A percentile compares a stretch with the other conserved stretches of the same genome.
Conservation (phyloP, 78 protist species). For the Dictyostelium intermedium region DNA sequence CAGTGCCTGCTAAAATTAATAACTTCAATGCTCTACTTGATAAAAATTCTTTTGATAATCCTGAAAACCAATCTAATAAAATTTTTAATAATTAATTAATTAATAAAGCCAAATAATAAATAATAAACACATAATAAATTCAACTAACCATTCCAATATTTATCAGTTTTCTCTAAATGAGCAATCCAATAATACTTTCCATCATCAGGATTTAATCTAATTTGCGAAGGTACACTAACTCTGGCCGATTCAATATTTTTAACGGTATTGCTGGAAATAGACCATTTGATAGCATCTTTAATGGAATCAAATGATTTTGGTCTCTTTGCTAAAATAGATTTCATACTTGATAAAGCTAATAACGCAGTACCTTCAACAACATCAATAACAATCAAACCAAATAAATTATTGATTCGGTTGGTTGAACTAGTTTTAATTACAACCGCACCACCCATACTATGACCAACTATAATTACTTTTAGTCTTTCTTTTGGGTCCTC, state of each 20-base stretch:
- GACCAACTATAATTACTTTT: constrained; percentile 81
- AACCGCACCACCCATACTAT: constrained; percentile 81
- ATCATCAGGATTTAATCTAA: constrained; percentile 9
- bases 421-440: constrained; percentile 20
- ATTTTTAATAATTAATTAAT: neutral
- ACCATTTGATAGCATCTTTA: constrained; percentile 87
- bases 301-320: constrained; percentile 82
- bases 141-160: constrained; percentile 80
- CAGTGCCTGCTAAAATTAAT: constrained; percentile 89
- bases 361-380: constrained; percentile 94
- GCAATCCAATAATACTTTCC: constrained; percentile 83
- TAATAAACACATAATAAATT: neutral
- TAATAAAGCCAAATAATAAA: neutral
- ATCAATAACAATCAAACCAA: constrained; percentile 86
- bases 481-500: neutral
- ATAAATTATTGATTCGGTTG: neutral
- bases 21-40: constrained; percentile 51
- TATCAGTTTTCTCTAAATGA: constrained; percentile 78
- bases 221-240: constrained; percentile 82
- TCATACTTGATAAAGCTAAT: constrained; percentile 81
- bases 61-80: constrained; percentile 88
- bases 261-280: constrained; percentile 17
- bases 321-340: constrained; percentile 64
- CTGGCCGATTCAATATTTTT: constrained; percentile 78
- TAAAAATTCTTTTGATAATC: constrained; percentile 83